Evolutionary conservation across 1,284 basidiomycete genomes (phyloP), one percentile per base, ranked within the genome.

Genomic region (Malassezia cuniculi): DNA sequence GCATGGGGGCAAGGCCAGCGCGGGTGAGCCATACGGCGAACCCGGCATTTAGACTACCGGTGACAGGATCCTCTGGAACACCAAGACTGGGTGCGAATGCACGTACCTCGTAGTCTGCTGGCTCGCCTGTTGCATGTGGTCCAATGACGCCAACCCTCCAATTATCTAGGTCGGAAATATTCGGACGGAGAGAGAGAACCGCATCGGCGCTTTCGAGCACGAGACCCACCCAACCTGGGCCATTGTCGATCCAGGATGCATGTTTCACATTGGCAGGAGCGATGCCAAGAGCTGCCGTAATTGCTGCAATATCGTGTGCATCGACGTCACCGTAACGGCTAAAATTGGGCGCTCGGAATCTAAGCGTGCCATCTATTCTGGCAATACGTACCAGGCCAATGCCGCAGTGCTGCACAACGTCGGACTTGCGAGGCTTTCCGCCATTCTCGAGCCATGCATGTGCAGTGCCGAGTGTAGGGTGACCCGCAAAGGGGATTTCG

Each of bases 401-500:
- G 1, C 36, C 54, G 38, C 59, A 62, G 26, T 62, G 44, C 29
- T 62, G 59, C 0, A 50, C 43, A 4, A 60, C 31, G 20, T 16
- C 17, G 14, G 9, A 3, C 7, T 27, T 12, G 5, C 27, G 31
- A 35, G 5, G 49, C 44, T 6, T 36, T 18, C 3, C 47, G 30
- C 17, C 41, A 16, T 17, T 34, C 14, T 29, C 38, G 9, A 48
- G 21, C 39, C 39, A 54, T 14, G 58, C 57, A 22, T 50, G 35
- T n/a, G 47, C 50, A 29, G 48, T 52, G 6, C 59, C 58, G 3
- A 62, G 37, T 3, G 57, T 62, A 4, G 59, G 59, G 30, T 62
- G 57, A 3, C 59, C 59, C 0, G 59, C 59, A 24, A 62, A 60
- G 0, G 59, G 58, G 1, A 62, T 49, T 32, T 57, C 55, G 12